These are phyloP conservation scores for Backusella sp. DNA, from an alignment of 192 early-diverging fungal species.

Conservation along the genomic window DNA sequence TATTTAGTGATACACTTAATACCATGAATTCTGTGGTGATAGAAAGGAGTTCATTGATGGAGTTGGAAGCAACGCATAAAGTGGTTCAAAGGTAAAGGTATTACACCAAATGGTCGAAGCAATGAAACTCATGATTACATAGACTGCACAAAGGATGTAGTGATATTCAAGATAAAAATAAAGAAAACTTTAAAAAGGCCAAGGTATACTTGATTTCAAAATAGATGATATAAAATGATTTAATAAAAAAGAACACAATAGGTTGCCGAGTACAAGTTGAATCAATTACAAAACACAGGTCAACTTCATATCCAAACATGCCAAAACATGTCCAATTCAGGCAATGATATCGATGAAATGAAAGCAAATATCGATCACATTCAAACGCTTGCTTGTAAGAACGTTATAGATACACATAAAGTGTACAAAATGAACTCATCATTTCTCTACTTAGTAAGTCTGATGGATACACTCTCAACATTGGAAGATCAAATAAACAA, in stretches of 20 bases:
- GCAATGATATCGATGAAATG: neutral
- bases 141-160: neutral
- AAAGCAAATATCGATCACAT: neutral
- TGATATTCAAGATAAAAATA: constrained; percentile 10
- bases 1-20: neutral
- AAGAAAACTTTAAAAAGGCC: constrained; percentile 10
- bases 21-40: neutral
- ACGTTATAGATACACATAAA: neutral
- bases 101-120: too few species aligned
- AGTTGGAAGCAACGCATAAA: neutral
- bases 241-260: neutral
- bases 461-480: constrained; percentile 18
- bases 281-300: constrained; percentile 4
- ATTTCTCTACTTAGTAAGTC: constrained; percentile 4
- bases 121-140: neutral
- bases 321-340: neutral
- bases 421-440: neutral
- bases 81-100: neutral
- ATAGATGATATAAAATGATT: neutral
- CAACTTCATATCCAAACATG: constrained; percentile 6
- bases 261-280: constrained; percentile 4
- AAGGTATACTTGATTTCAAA: neutral
- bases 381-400: constrained; percentile 15
- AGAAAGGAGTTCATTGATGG: neutral
- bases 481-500: constrained; percentile 27